Base-by-base conservation (phyloP, 305 asterid species). In the Nicotiana rustica region DNA sequence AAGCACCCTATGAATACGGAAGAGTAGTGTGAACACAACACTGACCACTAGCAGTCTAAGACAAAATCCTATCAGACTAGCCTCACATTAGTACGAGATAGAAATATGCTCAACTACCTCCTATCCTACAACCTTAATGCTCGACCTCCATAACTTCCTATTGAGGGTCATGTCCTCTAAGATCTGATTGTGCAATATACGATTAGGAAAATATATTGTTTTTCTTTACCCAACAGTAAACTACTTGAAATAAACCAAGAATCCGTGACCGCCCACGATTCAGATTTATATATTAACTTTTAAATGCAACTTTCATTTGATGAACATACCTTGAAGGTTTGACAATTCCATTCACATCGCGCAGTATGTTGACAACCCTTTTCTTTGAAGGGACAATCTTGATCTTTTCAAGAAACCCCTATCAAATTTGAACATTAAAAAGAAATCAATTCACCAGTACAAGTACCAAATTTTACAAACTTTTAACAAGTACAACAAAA, bases 241-340 rank as follows among this genome's bases (percentile, higher is more conserved):
- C 60, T 38, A 36, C 10, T 44, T 44, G 78, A 21, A 33, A 73
- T 47, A 73, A 21, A 73, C 79, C 79, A 49, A 49, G 44, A 49
- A 52, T 49, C 66, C 47, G 31, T 35, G 52, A 2, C 49, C 6
- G 15, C 41, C 41, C 57, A 81, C 25, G 55, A 33, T 21, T 59
- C 0, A 33, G 17, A 66, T 9, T 52, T 55, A 66, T 31, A 10
- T 17, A 38, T 29, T 17, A 67, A 47, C 57, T 49, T 41, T 41
- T 67, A 56, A 35, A 18, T 36, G 65, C 3, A 76, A 55, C 64
- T 12, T 78, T 71, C 38, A 10, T 7, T 18, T 82, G 38, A 41
- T 5, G 68, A 85, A 81, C 95, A 57, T 79, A 93, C 99, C 98
- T 95, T 65, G 98, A 92, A 52, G 99, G 98, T 83, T 88, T 96